Evolutionary conservation across 2,329 filamentous ascomycete species (phyloP).

Genomic region (Botrytis galanthina): DNA sequence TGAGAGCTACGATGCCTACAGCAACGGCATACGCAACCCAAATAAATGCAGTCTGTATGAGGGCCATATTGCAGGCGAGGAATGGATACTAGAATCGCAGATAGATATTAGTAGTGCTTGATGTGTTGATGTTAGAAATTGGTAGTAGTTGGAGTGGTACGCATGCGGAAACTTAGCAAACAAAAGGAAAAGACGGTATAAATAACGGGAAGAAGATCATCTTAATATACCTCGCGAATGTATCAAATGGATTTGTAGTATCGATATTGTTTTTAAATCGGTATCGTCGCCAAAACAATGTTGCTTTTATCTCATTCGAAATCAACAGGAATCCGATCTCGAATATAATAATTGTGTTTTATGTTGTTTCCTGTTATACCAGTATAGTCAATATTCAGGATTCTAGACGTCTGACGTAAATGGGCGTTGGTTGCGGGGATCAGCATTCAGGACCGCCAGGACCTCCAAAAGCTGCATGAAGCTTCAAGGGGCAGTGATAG

Average conservation of each 20-base stretch:
- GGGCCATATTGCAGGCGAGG: constrained; percentile 38
- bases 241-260: background rate
- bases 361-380: background rate
- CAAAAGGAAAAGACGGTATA: background rate
- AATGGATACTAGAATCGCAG: background rate
- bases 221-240: background rate
- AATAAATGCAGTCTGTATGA: constrained; percentile 86
- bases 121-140: background rate
- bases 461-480: background rate
- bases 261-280: background rate
- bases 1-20: constrained; percentile 70
- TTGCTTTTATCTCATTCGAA: background rate
- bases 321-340: background rate
- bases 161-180: constrained; percentile 6
- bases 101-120: constrained; percentile 1
- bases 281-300: background rate
- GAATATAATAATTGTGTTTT: background rate
- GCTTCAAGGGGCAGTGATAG: constrained; percentile 12
- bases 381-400: background rate
- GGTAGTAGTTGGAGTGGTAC: background rate
- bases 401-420: constrained; percentile 18
- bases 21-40: constrained; percentile 92
- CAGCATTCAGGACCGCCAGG: background rate
- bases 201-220: background rate
- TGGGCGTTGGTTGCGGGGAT: constrained; percentile 8